A percentile compares a stretch with the other conserved stretches of the same genome.
Conservation (phyloP, 2,329 filamentous ascomycete genomes). For the Fusarium mundagurra region DNA sequence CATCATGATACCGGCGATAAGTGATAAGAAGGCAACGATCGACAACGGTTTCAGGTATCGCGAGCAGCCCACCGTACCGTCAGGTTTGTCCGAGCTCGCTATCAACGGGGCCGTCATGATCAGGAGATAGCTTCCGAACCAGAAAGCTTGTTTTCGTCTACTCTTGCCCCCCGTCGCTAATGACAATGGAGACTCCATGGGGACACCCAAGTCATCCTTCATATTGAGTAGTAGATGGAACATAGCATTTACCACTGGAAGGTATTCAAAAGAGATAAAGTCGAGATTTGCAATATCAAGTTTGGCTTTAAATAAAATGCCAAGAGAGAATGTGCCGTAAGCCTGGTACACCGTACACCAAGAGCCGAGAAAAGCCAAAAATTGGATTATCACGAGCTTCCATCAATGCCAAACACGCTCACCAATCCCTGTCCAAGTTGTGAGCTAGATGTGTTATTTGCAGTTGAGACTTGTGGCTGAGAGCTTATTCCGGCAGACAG, state of each 20-base stretch:
- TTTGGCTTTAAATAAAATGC: too few species aligned
- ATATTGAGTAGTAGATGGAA: too few species aligned
- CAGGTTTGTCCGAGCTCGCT: background rate
- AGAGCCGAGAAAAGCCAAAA: background rate
- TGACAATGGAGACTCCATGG: background rate
- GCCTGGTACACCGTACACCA: background rate
- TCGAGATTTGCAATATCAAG: accelerated
- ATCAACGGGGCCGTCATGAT: background rate
- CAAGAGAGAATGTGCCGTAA: background rate
- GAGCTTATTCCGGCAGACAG: too few species aligned
- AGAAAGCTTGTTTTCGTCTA: conserved; percentile 1
- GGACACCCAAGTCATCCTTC: background rate
- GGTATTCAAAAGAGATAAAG: accelerated
- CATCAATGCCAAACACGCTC: background rate
- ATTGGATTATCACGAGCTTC: background rate
- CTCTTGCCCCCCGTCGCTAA: background rate
- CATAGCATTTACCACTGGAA: background rate
- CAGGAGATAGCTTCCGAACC: background rate
- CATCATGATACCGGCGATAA: background rate
- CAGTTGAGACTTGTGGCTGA: too few species aligned
- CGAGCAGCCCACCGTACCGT: background rate
- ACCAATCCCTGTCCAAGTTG: too few species aligned
- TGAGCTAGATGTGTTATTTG: too few species aligned
- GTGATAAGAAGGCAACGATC: background rate
- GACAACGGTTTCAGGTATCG: conserved; percentile 3